Conservation (phyloP, 2,329 filamentous ascomycete species). For the Hypoxylon rubiginosum region DNA sequence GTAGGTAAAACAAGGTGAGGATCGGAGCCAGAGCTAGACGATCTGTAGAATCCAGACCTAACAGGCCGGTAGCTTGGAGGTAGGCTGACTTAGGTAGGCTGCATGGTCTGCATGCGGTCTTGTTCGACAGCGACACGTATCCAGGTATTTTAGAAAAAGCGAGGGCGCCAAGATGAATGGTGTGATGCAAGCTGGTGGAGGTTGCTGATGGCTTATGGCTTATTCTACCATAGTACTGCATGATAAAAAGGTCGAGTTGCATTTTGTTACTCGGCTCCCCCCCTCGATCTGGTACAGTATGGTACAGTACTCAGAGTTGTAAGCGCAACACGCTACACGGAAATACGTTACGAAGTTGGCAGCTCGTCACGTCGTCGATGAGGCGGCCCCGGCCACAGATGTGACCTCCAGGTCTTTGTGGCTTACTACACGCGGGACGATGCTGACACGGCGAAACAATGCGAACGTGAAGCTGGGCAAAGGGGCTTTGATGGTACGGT, state of each 20-base stretch:
- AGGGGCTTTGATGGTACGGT: slow-evolving; percentile 5
- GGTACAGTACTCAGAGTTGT: neutral
- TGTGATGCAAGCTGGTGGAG: slow-evolving; percentile 4
- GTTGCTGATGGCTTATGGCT: slow-evolving; percentile 17
- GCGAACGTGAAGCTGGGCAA: slow-evolving; percentile 6
- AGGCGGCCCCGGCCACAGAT: slow-evolving; percentile 1
- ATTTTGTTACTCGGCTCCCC: slow-evolving; percentile 9
- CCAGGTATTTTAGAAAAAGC: slow-evolving; percentile 8
- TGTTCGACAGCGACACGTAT: slow-evolving; percentile 17
- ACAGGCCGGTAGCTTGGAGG: neutral
- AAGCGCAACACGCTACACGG: slow-evolving; percentile 10
- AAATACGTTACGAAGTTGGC: slow-evolving; percentile 30
- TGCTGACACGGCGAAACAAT: slow-evolving; percentile 2
- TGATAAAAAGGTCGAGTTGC: slow-evolving; percentile 15
- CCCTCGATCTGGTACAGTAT: too few relatives aligned
- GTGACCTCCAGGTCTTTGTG: slow-evolving; percentile 17
- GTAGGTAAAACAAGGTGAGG: neutral
- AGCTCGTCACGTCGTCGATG: slow-evolving; percentile 21
- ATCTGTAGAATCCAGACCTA: neutral
- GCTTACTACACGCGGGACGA: slow-evolving; percentile 34
- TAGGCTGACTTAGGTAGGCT: slow-evolving; percentile 14
- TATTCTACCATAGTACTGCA: slow-evolving; percentile 10
- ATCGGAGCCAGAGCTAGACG: slow-evolving; percentile 6
- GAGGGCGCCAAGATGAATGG: slow-evolving; percentile 5
- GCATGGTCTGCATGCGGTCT: slow-evolving; percentile 1